Evolutionary conservation across 768 basidiomycete species (phyloP).

Genomic region (Cystofilobasidium macerans): DNA sequence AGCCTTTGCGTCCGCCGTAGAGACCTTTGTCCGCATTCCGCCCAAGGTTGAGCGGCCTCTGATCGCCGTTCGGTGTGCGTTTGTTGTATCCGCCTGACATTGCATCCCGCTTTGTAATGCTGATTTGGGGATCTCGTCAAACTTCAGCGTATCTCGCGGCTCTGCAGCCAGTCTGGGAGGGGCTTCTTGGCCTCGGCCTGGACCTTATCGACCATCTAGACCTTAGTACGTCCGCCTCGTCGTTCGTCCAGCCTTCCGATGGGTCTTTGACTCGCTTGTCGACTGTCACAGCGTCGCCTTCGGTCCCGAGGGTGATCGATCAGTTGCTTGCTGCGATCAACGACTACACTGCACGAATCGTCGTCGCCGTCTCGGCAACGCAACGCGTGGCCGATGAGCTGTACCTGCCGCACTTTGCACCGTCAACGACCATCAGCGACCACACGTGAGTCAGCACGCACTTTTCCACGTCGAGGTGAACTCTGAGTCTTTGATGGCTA

Average conservation of each 20-base stretch:
- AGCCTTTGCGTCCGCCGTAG: background rate
- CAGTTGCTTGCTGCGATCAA: background rate
- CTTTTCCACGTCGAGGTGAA: too few species aligned
- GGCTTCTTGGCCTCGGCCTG: background rate
- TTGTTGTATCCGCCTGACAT: too few species aligned
- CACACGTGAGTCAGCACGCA: background rate
- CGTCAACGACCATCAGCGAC: background rate
- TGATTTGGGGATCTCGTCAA: too few species aligned
- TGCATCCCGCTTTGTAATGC: too few species aligned
- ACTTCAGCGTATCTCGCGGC: background rate
- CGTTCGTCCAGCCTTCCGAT: background rate
- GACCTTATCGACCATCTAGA: background rate
- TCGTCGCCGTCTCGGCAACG: background rate
- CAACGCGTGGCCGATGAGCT: background rate
- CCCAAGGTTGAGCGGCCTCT: background rate
- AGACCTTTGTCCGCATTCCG: background rate
- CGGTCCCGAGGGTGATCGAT: background rate
- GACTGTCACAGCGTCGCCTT: background rate
- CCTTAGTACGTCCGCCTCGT: background rate
- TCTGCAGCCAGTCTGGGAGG: background rate
- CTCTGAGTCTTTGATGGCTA: too few species aligned
- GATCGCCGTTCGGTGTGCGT: background rate
- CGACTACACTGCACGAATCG: background rate
- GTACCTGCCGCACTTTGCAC: slow-evolving; percentile 11
- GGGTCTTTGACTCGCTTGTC: background rate